Conservation (phyloP, 495 filamentous ascomycete genomes). For the Penicillium pulvis region DNA sequence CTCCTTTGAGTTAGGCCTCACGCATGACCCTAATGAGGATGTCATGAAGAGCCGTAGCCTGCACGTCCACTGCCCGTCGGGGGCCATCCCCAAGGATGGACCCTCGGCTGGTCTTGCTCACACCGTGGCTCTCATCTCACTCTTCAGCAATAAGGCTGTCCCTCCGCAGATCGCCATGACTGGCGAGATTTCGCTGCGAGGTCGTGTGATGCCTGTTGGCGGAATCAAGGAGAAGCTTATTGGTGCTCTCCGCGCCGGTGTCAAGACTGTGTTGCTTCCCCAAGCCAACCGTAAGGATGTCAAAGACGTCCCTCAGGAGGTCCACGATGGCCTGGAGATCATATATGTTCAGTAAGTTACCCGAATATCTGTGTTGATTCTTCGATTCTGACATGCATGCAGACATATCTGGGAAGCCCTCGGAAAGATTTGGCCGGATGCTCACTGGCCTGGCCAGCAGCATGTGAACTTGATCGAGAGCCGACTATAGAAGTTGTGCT, state of each 20-base stretch:
- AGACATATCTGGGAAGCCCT: slow-evolving; percentile 92
- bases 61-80: slow-evolving; percentile 95
- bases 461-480: slow-evolving; percentile 64
- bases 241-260: slow-evolving; percentile 87
- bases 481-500: slow-evolving; percentile 44
- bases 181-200: slow-evolving; percentile 87
- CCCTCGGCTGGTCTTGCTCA: slow-evolving; percentile 90
- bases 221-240: slow-evolving; percentile 99
- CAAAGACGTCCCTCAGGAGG: slow-evolving; percentile 88
- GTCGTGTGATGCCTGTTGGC: slow-evolving; percentile 85
- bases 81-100: slow-evolving; percentile 93
- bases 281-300: slow-evolving; percentile 90
- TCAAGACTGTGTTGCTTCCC: slow-evolving; percentile 91
- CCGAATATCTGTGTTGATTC: not conserved
- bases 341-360: slow-evolving; percentile 76
- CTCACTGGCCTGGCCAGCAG: slow-evolving; percentile 73
- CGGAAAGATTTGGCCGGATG: slow-evolving; percentile 79
- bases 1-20: slow-evolving; percentile 86
- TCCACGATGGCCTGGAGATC: slow-evolving; percentile 84
- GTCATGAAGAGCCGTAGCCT: slow-evolving; percentile 95
- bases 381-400: slow-evolving; percentile 8
- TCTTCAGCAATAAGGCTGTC: slow-evolving; percentile 87
- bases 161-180: slow-evolving; percentile 97
- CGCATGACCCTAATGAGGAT: slow-evolving; percentile 77
- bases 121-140: slow-evolving; percentile 86